Percentiles rank a stretch among this genome's conserved stretches.
These are phyloP conservation scores for Fusarium sp. DNA, from an alignment of 2,329 filamentous ascomycete species.

Conservation along the genomic window DNA sequence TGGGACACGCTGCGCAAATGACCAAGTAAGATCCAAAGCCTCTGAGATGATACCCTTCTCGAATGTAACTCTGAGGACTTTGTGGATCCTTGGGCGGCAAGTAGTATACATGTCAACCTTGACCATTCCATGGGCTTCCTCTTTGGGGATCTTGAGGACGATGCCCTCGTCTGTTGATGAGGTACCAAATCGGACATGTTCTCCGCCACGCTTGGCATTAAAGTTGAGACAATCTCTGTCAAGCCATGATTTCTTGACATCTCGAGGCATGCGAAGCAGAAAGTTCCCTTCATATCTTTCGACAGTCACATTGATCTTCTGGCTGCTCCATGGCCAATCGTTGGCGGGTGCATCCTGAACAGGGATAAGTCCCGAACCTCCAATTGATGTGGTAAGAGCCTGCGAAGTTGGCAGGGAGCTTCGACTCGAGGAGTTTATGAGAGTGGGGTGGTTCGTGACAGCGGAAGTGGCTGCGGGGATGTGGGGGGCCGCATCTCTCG, in stretches of 20 bases:
- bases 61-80: conserved; percentile 71
- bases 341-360: conserved; percentile 46
- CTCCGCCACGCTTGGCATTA: conserved; percentile 62
- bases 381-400: conserved; percentile 29
- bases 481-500: conserved; percentile 35
- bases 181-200: conserved; percentile 61
- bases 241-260: conserved; percentile 65
- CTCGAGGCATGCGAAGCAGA: conserved; percentile 63
- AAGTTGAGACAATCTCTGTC: conserved; percentile 67
- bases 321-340: conserved; percentile 51
- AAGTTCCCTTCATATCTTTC: conserved; percentile 60
- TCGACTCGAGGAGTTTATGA: conserved; percentile 33
- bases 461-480: conserved; percentile 43
- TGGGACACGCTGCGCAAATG: conserved; percentile 56
- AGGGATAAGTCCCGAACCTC: conserved; percentile 46
- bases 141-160: conserved; percentile 62
- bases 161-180: conserved; percentile 63
- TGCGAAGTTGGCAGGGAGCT: conserved; percentile 28
- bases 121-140: conserved; percentile 68
- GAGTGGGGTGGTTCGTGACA: conserved; percentile 42
- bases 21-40: conserved; percentile 57
- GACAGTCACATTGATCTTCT: conserved; percentile 48
- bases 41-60: conserved; percentile 60
- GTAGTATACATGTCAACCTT: conserved; percentile 69
- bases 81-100: conserved; percentile 69